A percentile compares a stretch with the other conserved stretches of the same genome.
These are phyloP conservation scores for Suhomyces prunicola DNA, from an alignment of 805 yeast genomes.

Conservation along the genomic window DNA sequence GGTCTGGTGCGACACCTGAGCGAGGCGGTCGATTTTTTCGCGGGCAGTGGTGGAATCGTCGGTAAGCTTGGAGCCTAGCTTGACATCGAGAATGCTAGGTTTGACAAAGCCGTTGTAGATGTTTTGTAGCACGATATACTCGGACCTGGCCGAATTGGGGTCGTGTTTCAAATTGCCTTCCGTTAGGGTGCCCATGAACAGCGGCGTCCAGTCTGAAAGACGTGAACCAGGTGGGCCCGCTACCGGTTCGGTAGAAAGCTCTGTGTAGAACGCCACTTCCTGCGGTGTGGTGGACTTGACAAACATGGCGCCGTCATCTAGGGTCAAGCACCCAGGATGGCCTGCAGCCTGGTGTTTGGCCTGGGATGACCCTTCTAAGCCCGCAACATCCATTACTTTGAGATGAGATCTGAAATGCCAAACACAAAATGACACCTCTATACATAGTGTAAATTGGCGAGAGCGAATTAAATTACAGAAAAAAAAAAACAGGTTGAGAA, in stretches of 20 bases:
- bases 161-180: slow-evolving; percentile 30
- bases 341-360: slow-evolving; percentile 83
- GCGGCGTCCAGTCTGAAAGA: slow-evolving; percentile 59
- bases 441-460: background rate
- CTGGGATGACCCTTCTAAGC: background rate
- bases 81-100: slow-evolving; percentile 81
- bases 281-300: slow-evolving; percentile 62
- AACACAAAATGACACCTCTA: too few relatives aligned
- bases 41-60: slow-evolving; percentile 52
- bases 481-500: too few relatives aligned
- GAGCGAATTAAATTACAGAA: background rate
- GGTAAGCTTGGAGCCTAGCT: slow-evolving; percentile 68
- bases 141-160: slow-evolving; percentile 9
- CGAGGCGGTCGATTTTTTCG: slow-evolving; percentile 63
- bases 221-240: slow-evolving; percentile 25
- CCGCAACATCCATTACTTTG: background rate
- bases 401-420: background rate
- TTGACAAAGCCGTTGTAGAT: slow-evolving; percentile 53
- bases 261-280: slow-evolving; percentile 75
- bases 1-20: slow-evolving; percentile 61
- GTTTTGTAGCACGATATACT: slow-evolving; percentile 69
- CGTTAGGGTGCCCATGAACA: slow-evolving; percentile 56
- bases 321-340: slow-evolving; percentile 73
- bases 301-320: slow-evolving; percentile 62
- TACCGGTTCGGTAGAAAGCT: slow-evolving; percentile 12